phyloP scores from a whole-genome alignment of 2,329 filamentous ascomycete species.

The Calonectria pauciramosa region DNA sequence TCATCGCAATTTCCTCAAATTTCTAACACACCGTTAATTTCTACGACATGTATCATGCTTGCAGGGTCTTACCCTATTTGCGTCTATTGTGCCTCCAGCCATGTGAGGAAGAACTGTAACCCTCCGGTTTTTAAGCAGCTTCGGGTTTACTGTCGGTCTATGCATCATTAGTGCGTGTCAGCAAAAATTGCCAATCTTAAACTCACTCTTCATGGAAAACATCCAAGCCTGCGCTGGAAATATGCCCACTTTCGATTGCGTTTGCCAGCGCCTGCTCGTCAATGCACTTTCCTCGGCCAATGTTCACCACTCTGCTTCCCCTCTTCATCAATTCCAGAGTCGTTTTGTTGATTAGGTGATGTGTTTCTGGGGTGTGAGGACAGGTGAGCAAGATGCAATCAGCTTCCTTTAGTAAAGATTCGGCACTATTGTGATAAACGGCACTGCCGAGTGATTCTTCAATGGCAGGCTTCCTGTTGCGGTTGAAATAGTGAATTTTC shows the following conservation, averaged over 20 bases:
- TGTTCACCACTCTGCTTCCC: neutral
- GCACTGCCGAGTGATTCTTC: neutral
- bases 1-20: neutral
- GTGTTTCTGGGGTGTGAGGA: neutral
- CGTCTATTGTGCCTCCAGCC: neutral
- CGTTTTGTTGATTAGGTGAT: neutral
- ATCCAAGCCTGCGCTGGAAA: neutral
- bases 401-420: neutral
- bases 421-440: neutral
- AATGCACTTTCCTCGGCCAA: conserved; percentile 7
- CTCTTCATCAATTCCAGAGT: neutral
- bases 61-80: neutral
- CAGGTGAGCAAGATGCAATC: conserved; percentile 6
- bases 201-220: conserved; percentile 15
- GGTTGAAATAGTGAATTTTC: conserved; percentile 1
- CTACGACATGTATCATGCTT: neutral
- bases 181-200: neutral
- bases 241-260: neutral
- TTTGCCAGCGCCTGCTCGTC: neutral
- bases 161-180: neutral
- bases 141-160: conserved; percentile 1
- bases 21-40: neutral
- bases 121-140: neutral
- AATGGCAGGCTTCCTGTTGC: neutral
- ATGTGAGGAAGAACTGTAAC: conserved; percentile 13